phyloP scores from a whole-genome alignment of 345 rosid species.

The Trapa incisa region DNA sequence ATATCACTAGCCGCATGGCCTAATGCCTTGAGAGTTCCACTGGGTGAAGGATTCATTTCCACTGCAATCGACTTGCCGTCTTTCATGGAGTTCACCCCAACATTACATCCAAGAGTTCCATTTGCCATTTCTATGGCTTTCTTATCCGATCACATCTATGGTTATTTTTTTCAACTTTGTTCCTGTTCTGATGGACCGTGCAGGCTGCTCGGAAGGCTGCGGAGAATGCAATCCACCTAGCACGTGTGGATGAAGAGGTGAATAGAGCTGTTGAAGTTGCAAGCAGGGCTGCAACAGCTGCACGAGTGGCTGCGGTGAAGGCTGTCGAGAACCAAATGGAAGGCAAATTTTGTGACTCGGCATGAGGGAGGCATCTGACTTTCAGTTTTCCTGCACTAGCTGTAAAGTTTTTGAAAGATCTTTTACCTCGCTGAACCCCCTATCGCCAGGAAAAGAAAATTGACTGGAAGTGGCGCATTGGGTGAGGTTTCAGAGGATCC shows the following conservation, averaged over 20 bases:
- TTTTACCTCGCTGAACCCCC: background rate
- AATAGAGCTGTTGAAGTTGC: slow-evolving; percentile 60
- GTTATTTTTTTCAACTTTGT: background rate
- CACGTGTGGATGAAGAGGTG: slow-evolving; percentile 67
- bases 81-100: background rate
- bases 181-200: slow-evolving; percentile 1
- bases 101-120: background rate
- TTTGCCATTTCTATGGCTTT: background rate
- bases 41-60: background rate
- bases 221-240: slow-evolving; percentile 45
- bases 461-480: background rate
- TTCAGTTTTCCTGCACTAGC: slow-evolving; percentile 17
- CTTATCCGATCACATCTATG: background rate
- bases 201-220: slow-evolving; percentile 79
- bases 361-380: background rate
- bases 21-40: background rate
- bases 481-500: background rate
- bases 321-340: slow-evolving; percentile 89
- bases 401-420: slow-evolving; percentile 2
- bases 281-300: slow-evolving; percentile 84
- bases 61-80: too few species aligned
- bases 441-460: too few species aligned
- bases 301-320: slow-evolving; percentile 88
- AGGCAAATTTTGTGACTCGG: slow-evolving; percentile 59
- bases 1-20: too few species aligned